Conservation (phyloP, 768 basidiomycete species). For the Ramaria rubella region DNA sequence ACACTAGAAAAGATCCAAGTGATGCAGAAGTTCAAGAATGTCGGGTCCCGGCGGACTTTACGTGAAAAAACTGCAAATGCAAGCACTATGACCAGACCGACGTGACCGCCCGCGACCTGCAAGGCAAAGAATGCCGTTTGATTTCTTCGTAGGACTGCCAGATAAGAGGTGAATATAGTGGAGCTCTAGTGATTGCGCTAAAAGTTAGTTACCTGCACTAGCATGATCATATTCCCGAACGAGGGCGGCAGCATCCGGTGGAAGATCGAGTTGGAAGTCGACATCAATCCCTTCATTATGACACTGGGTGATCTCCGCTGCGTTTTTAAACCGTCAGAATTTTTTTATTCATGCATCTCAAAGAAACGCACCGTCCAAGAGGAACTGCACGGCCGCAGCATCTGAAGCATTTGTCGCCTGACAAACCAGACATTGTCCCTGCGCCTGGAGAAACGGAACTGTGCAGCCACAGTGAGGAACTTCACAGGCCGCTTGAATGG, state of each 20-base stretch:
- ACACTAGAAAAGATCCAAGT: constrained; percentile 52
- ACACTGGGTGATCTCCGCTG: constrained; percentile 5
- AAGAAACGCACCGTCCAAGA: background rate
- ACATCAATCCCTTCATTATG: background rate
- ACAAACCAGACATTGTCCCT: constrained; percentile 6
- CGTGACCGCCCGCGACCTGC: constrained; percentile 45
- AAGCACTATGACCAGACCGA: constrained; percentile 45
- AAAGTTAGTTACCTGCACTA: background rate
- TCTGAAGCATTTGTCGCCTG: background rate
- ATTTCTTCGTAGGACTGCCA: background rate
- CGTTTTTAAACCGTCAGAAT: background rate
- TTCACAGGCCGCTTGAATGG: background rate
- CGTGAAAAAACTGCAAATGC: constrained; percentile 40
- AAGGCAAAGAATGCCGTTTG: constrained; percentile 37
- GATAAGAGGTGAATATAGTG: background rate
- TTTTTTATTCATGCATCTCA: background rate
- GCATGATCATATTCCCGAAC: background rate
- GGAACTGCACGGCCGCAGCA: constrained; percentile 4
- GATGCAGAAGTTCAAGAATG: constrained; percentile 50
- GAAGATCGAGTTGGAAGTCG: background rate
- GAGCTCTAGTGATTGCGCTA: background rate
- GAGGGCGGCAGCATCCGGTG: background rate
- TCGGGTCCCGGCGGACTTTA: constrained; percentile 40
- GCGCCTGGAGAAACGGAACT: background rate
- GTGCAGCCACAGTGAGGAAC: constrained; percentile 5